Evolutionary conservation across 2,329 filamentous ascomycete species (phyloP).

Genomic region (Aspergillus sergii): DNA sequence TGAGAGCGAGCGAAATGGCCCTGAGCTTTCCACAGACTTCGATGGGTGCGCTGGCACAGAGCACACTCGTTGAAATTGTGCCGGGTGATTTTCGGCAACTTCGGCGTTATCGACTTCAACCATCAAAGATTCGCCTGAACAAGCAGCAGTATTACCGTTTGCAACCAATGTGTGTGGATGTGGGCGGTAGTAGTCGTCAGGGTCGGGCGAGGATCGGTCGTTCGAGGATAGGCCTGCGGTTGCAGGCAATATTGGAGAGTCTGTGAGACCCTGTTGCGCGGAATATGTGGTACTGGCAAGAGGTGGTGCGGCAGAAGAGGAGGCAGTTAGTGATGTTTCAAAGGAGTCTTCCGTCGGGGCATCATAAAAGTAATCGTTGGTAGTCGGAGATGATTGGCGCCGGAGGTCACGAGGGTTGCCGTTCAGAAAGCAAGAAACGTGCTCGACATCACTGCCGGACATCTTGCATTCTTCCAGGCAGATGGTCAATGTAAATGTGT

Average conservation of each 20-base stretch:
- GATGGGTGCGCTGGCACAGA: slow-evolving; percentile 31
- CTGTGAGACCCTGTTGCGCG: slow-evolving; percentile 24
- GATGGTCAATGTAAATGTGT: slow-evolving; percentile 25
- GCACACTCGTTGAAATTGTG: slow-evolving; percentile 24
- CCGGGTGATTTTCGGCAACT: slow-evolving; percentile 20
- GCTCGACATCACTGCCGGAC: slow-evolving; percentile 46
- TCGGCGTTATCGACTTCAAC: slow-evolving; percentile 25
- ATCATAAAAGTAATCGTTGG: slow-evolving; percentile 27
- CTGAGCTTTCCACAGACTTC: slow-evolving; percentile 25
- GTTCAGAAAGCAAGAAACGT: slow-evolving; percentile 40
- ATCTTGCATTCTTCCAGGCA: slow-evolving; percentile 43
- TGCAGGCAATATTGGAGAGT: slow-evolving; percentile 21
- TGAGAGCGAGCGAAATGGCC: slow-evolving; percentile 36
- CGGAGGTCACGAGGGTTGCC: slow-evolving; percentile 31
- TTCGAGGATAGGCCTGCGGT: slow-evolving; percentile 21
- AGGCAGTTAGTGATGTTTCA: slow-evolving; percentile 32
- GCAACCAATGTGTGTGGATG: slow-evolving; percentile 41
- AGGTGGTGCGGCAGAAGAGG: slow-evolving; percentile 21
- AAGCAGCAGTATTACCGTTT: slow-evolving; percentile 28
- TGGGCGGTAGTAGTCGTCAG: slow-evolving; percentile 56
- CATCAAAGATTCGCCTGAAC: slow-evolving; percentile 21
- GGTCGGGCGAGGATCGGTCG: slow-evolving; percentile 43
- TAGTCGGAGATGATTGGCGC: slow-evolving; percentile 33
- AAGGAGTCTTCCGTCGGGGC: slow-evolving; percentile 23
- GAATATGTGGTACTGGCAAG: slow-evolving; percentile 25